Evolutionary conservation across 768 basidiomycete species (phyloP).

Genomic region (Coprinopsis marcescibilis): DNA sequence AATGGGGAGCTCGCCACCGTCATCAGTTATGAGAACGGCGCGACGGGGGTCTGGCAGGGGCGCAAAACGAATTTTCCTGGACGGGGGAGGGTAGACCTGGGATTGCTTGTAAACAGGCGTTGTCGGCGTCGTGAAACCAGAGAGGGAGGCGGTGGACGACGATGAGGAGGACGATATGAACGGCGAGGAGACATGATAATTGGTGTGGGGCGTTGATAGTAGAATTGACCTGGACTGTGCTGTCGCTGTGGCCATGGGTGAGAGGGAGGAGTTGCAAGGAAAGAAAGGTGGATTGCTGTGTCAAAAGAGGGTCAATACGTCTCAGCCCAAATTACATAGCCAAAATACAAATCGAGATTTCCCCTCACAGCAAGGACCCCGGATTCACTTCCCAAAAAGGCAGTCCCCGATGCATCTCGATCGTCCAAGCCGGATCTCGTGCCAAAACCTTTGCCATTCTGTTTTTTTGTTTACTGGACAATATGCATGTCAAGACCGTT

Average conservation of each 20-base stretch:
- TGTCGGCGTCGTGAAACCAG: constrained; percentile 10
- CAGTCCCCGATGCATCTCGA: neutral
- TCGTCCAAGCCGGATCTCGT: neutral
- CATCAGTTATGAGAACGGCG: constrained; percentile 36
- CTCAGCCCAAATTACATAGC: neutral
- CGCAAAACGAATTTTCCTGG: constrained; percentile 62
- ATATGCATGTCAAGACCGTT: too few relatives aligned
- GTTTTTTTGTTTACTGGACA: too few relatives aligned
- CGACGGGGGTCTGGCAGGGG: constrained; percentile 76
- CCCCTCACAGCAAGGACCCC: too few relatives aligned
- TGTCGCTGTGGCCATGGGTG: constrained; percentile 13
- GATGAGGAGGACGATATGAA: constrained; percentile 12
- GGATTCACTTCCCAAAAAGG: too few relatives aligned
- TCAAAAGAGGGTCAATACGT: constrained; percentile 6
- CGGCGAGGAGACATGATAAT: constrained; percentile 6
- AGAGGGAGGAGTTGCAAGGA: constrained; percentile 7
- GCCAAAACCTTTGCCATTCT: too few relatives aligned
- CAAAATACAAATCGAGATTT: constrained; percentile 1
- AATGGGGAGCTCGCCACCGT: constrained; percentile 36
- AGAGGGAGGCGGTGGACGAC: constrained; percentile 13
- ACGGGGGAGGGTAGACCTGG: constrained; percentile 14
- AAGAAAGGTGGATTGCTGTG: constrained; percentile 5
- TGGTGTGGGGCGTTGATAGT: neutral
- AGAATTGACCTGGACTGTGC: constrained; percentile 2
- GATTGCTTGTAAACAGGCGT: constrained; percentile 3